Percentiles rank a stretch among this genome's conserved stretches.
phyloP scores from a whole-genome alignment of 768 basidiomycete species.

The Psilocybe azurescens region DNA sequence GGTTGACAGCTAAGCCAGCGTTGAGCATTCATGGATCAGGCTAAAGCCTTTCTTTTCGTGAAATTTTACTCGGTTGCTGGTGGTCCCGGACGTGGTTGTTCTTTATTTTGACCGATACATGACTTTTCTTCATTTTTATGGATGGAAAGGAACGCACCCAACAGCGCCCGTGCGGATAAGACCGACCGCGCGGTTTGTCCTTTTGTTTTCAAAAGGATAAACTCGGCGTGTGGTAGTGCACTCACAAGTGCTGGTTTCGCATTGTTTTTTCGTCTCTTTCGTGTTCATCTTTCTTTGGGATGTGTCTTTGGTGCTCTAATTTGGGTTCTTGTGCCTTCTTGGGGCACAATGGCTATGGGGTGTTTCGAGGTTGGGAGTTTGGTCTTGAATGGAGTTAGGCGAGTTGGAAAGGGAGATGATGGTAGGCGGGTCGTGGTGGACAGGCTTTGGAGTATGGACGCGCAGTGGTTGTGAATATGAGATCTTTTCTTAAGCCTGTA shows the following conservation, averaged over 20 bases:
- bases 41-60: slow-evolving; percentile 3
- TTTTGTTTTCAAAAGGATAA: background rate
- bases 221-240: slow-evolving; percentile 13
- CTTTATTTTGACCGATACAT: slow-evolving; percentile 21
- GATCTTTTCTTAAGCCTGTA: background rate
- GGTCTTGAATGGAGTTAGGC: background rate
- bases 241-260: slow-evolving; percentile 13
- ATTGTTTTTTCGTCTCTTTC: background rate
- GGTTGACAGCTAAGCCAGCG: slow-evolving; percentile 28
- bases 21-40: background rate
- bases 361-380: background rate
- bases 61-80: slow-evolving; percentile 20
- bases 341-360: background rate
- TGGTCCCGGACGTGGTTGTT: slow-evolving; percentile 34
- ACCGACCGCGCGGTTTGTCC: background rate
- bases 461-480: slow-evolving; percentile 2
- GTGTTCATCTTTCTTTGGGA: background rate
- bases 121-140: background rate
- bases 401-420: background rate
- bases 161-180: slow-evolving; percentile 18
- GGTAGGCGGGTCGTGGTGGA: background rate
- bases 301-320: background rate
- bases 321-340: background rate
- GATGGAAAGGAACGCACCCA: slow-evolving; percentile 10
- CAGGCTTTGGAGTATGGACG: background rate